Conservation (phyloP, 2,329 filamentous ascomycete species). For the Paracoccidioides brasiliensis region DNA sequence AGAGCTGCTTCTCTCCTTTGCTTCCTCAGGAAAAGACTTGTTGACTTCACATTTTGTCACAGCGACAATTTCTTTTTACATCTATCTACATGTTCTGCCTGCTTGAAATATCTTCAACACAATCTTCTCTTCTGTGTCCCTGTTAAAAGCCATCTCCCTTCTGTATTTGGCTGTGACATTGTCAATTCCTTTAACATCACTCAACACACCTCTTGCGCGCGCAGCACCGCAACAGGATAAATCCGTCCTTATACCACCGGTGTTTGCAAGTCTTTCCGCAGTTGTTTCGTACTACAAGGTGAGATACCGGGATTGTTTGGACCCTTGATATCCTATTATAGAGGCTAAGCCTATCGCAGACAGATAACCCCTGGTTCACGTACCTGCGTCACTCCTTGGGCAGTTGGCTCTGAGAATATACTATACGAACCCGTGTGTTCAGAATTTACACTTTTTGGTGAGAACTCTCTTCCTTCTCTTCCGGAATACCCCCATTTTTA, state of each 20-base stretch:
- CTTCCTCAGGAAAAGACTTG: neutral
- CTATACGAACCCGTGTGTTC: neutral
- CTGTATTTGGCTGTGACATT: conserved; percentile 6
- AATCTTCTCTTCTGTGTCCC: neutral
- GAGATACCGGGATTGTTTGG: neutral
- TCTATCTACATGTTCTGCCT: neutral
- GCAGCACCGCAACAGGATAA: neutral
- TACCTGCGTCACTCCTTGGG: neutral
- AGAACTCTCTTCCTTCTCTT: neutral
- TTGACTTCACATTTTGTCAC: neutral
- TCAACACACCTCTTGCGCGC: conserved; percentile 7
- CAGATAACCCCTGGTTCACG: neutral
- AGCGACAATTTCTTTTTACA: neutral
- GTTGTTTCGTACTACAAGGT: neutral
- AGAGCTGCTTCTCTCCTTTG: neutral
- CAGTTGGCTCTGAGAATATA: neutral
- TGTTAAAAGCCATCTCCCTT: neutral
- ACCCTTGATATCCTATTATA: neutral
- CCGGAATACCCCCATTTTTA: neutral
- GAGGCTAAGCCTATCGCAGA: neutral
- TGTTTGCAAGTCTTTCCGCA: neutral
- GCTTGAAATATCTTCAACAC: neutral
- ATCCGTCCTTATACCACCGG: neutral
- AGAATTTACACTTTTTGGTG: neutral
- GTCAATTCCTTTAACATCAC: conserved; percentile 7